Percentiles rank a stretch among this genome's conserved stretches.
Conservation (phyloP, 75 land plant species). For the Isoetes taiwanensis region DNA sequence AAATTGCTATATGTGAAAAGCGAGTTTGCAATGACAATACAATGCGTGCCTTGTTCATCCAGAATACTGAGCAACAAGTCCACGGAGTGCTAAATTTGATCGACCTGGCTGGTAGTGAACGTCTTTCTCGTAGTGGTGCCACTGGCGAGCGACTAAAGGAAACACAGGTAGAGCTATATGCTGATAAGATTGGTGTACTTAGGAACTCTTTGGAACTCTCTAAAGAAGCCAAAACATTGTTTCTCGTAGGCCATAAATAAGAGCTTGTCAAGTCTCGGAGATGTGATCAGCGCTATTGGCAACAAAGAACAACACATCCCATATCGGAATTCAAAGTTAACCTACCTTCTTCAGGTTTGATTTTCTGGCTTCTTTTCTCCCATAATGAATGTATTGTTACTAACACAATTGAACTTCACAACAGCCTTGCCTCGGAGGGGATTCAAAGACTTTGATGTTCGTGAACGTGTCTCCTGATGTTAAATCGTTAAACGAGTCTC, state of each 20-base stretch:
- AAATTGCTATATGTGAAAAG: neutral
- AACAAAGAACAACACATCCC: constrained; percentile 31
- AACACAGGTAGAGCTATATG: constrained; percentile 29
- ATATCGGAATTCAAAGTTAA: constrained; percentile 26
- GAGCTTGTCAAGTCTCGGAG: constrained; percentile 26
- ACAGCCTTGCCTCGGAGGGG: constrained; percentile 30
- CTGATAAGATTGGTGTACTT: no score
- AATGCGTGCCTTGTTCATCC: neutral
- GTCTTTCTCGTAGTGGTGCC: constrained; percentile 24
- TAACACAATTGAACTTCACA: no score
- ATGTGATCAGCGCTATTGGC: constrained; percentile 27
- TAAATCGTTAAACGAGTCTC: constrained; percentile 22
- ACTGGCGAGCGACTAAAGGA: constrained; percentile 28
- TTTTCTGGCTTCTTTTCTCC: neutral
- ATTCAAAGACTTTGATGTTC: constrained; percentile 31
- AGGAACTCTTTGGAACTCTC: no score
- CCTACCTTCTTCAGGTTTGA: constrained; percentile 24
- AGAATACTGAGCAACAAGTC: constrained; percentile 27
- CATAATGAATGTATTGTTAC: neutral
- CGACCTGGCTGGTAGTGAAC: constrained; percentile 24
- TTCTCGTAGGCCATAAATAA: constrained; percentile 24
- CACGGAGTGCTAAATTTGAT: constrained; percentile 27
- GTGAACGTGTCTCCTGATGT: constrained; percentile 26
- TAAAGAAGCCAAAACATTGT: no score
- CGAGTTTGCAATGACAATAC: neutral